Percentiles rank a stretch among this genome's conserved stretches.
phyloP scores from a whole-genome alignment of 1,284 basidiomycete genomes.

The Volvariella volvacea region DNA sequence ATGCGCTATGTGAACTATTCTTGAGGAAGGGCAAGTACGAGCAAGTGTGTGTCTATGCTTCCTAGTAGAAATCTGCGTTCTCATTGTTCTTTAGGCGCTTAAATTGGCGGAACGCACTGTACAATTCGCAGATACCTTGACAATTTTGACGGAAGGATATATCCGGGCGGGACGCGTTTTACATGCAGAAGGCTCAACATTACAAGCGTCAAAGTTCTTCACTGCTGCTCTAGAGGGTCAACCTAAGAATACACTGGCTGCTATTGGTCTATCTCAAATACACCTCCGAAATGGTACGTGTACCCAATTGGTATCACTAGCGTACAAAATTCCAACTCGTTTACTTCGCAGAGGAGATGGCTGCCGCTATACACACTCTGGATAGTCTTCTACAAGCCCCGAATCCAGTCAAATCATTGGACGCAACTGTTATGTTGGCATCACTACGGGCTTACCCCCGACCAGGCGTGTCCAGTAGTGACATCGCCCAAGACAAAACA shows the following conservation, averaged over 20 bases:
- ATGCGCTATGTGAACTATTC: slow-evolving; percentile 71
- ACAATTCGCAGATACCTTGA: slow-evolving; percentile 85
- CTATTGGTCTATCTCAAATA: slow-evolving; percentile 82
- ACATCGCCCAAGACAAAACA: slow-evolving; percentile 63
- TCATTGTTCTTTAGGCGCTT: slow-evolving; percentile 46
- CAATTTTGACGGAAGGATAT: slow-evolving; percentile 74
- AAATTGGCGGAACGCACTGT: slow-evolving; percentile 91
- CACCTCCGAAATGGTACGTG: slow-evolving; percentile 71
- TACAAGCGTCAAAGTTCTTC: slow-evolving; percentile 69
- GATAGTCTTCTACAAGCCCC: slow-evolving; percentile 72
- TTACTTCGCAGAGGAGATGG: slow-evolving; percentile 49
- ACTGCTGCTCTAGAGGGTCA: slow-evolving; percentile 69
- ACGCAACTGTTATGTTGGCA: slow-evolving; percentile 85
- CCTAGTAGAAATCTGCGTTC: slow-evolving; percentile 2
- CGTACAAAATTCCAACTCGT: slow-evolving; percentile 1
- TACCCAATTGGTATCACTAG: not conserved
- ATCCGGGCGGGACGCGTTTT: slow-evolving; percentile 73
- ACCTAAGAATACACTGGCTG: slow-evolving; percentile 70
- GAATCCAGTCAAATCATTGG: slow-evolving; percentile 58
- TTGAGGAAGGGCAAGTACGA: slow-evolving; percentile 58
- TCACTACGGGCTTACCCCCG: slow-evolving; percentile 77
- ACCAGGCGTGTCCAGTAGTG: slow-evolving; percentile 69
- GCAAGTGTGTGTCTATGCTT: slow-evolving; percentile 28
- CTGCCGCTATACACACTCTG: slow-evolving; percentile 81
- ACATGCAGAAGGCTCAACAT: slow-evolving; percentile 58